phyloP scores from a whole-genome alignment of 176 grass and related monocot species.

The Bothriochloa decipiens region DNA sequence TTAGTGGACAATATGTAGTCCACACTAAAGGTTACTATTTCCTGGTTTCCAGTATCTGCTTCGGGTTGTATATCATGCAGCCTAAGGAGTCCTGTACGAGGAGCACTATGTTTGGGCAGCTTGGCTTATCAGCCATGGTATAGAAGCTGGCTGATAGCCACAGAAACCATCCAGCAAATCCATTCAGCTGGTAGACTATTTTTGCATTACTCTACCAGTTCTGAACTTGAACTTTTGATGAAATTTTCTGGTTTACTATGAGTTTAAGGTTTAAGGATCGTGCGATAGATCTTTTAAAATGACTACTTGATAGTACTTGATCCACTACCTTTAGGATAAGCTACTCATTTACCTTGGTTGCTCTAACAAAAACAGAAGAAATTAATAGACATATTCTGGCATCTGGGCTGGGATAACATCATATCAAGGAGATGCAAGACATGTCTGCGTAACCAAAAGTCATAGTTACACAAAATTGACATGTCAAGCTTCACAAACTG shows the following conservation, averaged over 20 bases:
- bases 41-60: not conserved
- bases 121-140: too few relatives aligned
- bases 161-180: not conserved
- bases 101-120: not conserved
- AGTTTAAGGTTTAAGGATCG: not conserved
- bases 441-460: not conserved
- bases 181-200: not conserved
- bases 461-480: not conserved
- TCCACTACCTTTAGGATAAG: not conserved
- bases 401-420: not conserved
- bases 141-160: too few relatives aligned
- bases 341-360: not conserved
- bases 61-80: not conserved
- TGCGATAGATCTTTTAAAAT: not conserved
- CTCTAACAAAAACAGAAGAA: not conserved
- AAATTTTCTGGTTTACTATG: not conserved
- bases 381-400: not conserved
- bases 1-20: not conserved
- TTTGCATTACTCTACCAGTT: not conserved
- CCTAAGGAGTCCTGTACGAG: not conserved
- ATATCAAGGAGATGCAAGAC: not conserved
- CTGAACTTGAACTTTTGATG: too few relatives aligned
- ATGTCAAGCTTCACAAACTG: not conserved
- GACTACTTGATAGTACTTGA: not conserved
- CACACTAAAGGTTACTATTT: not conserved